Conservation (phyloP, 495 filamentous ascomycete species). For the Bacidia gigantensis region DNA sequence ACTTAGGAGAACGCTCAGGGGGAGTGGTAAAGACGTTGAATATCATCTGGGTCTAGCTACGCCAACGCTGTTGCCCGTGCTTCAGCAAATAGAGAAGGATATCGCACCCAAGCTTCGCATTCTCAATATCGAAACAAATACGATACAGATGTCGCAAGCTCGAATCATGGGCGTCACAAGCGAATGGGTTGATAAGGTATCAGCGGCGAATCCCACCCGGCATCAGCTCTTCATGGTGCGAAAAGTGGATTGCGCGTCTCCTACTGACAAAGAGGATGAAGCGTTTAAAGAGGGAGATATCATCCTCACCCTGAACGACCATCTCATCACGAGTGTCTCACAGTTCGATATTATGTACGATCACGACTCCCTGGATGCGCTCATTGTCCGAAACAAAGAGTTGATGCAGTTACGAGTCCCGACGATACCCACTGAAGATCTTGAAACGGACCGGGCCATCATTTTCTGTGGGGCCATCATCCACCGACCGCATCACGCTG, state of each 20-base stretch:
- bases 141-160: conserved; percentile 95
- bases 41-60: conserved; percentile 92
- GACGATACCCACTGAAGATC: conserved; percentile 76
- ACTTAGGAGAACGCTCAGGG: conserved; percentile 77
- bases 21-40: conserved; percentile 77
- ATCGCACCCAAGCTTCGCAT: conserved; percentile 69
- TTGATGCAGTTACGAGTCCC: conserved; percentile 67
- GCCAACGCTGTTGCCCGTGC: conserved; percentile 71
- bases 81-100: conserved; percentile 70
- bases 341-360: conserved; percentile 97
- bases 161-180: conserved; percentile 95
- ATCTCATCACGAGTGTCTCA: conserved; percentile 81
- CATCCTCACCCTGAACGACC: conserved; percentile 78
- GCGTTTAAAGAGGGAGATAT: conserved; percentile 81
- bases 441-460: conserved; percentile 83
- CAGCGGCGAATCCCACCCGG: conserved; percentile 69
- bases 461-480: conserved; percentile 92
- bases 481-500: conserved; percentile 88
- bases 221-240: conserved; percentile 98
- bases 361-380: conserved; percentile 65
- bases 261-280: conserved; percentile 25
- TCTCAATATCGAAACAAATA: conserved; percentile 83
- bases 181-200: conserved; percentile 85
- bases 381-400: conserved; percentile 73
- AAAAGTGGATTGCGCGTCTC: conserved; percentile 66